These are phyloP conservation scores for Pseudozyma pruni DNA, from an alignment of 1,284 basidiomycete genomes.

Conservation along the genomic window DNA sequence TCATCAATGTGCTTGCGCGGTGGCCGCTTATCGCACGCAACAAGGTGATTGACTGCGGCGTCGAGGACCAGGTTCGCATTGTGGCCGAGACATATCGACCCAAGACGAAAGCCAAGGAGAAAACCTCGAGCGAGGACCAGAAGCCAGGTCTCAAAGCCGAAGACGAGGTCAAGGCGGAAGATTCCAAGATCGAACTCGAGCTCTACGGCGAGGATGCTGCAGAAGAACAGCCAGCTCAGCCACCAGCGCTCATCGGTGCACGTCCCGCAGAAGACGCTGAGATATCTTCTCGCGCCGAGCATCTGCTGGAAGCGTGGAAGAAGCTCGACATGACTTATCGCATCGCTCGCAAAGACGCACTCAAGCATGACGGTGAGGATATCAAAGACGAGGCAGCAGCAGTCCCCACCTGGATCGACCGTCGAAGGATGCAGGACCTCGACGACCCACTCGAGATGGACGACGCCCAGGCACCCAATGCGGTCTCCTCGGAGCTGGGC, in stretches of 20 bases:
- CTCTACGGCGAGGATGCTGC: background rate
- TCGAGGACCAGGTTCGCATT: slow-evolving; percentile 56
- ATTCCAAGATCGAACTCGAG: background rate
- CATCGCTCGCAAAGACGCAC: slow-evolving; percentile 73
- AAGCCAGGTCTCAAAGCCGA: background rate
- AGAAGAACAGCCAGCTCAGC: background rate
- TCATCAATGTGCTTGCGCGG: slow-evolving; percentile 65
- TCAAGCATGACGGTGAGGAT: slow-evolving; percentile 68
- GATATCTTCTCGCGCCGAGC: slow-evolving; percentile 51
- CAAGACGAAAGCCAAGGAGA: slow-evolving; percentile 32
- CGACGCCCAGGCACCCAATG: slow-evolving; percentile 52
- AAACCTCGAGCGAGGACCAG: slow-evolving; percentile 64
- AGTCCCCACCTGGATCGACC: slow-evolving; percentile 33
- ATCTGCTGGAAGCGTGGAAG: slow-evolving; percentile 81
- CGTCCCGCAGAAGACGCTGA: slow-evolving; percentile 29
- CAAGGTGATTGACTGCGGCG: slow-evolving; percentile 82
- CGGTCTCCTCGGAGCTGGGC: slow-evolving; percentile 50
- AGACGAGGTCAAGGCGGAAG: slow-evolving; percentile 7
- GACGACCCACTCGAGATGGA: slow-evolving; percentile 47
- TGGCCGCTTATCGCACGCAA: slow-evolving; percentile 91
- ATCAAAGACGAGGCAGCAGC: slow-evolving; percentile 17
- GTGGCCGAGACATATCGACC: slow-evolving; percentile 40
- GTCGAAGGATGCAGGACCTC: slow-evolving; percentile 37
- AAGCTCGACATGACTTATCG: slow-evolving; percentile 80
- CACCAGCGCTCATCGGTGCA: slow-evolving; percentile 8